Evolutionary conservation across 164 flowering plant genomes (phyloP), one percentile per base, ranked within the genome.

Genomic region (Protea cynaroides): DNA sequence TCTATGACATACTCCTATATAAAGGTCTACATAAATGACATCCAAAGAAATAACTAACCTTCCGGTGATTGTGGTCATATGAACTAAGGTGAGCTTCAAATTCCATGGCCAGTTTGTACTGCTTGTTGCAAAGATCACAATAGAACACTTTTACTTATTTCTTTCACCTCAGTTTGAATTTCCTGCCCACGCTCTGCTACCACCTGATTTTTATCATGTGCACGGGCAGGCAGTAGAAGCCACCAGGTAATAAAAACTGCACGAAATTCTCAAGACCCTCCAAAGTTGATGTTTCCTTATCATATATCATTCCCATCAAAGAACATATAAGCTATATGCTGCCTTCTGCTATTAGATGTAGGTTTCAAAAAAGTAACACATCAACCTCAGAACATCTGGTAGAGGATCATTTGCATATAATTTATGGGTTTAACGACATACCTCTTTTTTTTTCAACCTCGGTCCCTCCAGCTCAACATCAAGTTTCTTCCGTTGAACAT

Each of bases 221-320:
- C 96, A 90, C 87, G 86, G 90, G 97, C 87, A 76, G 98, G 99
- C 94, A 90, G 97, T 81, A 92, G 95, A 86, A 92, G 90, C 96
- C 90, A 89, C 91, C 96, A 84, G 90, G 87, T 85, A 91, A 89
- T 88, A 88, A 91, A 94, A 94, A 89, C 89, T 82, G 90, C 87
- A 90, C 74, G 83, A 90, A 90, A 88, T 81, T 85, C 90, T 83
- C 92, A 81, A 86, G 86, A 84, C 72, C 92, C 82, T 83, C 90
- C 84, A 83, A 86, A 81, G 82, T 82, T 81, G 89, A 81, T 79
- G 83, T 74, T 82, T 81, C 81, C 84, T 76, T 83, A 88, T 78
- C 82, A 77, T 72, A 77, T 75, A 85, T 81, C 80, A 90, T 79
- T 82, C 81, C 86, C 86, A 54, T 85, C 88, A 87, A 85, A 90